Base-by-base conservation (phyloP, 1,284 basidiomycete genomes). In the Exsudoporus floridanus region DNA sequence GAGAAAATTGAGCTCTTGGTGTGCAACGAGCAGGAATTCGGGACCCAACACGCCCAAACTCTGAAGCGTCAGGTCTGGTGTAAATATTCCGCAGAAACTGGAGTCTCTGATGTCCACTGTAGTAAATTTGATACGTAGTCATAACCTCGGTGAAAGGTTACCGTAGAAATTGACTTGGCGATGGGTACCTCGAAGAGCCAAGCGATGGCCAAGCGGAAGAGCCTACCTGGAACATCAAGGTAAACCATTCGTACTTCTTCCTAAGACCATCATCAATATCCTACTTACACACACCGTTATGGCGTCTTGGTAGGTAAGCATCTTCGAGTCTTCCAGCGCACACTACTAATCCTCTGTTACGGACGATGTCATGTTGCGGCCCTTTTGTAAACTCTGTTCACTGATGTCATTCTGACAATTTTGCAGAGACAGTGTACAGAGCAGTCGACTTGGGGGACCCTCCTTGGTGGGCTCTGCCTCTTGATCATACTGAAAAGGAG, bases 351-450 rank as follows among this genome's bases (percentile, higher is more conserved):
- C 28, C 56, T 13, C 27, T 16, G 1, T 40, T 53, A 19, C 51
- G 50, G n/a, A 13, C 43, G 16, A 46, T 51, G 27, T 31, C 48
- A 16, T 14, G 2, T 19, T 53, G 53, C 7, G 10, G 7, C 4
- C 1, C 43, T 7, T 4, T 41, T 21, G 16, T 9, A 4, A 49
- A 52, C 6, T 4, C 37, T n/a, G 2, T 54, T 55, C 34, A 38
- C 54, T 25, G 64, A 64, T 8, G 60, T n/a, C n/a, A 63, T 40
- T 52, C 58, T 10, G 35, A 50, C 18, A 64, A 60, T 37, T 54
- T 60, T 36, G 59, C 52, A 28, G 52, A 54, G n/a, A 46, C 25
- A 0, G 42, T 64, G 6, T 57, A 58, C 37, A 58, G 16, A 25
- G 23, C 30, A 4, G 54, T 52, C 10, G 48, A 54, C 35, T 35